A percentile compares a stretch with the other conserved stretches of the same genome.
These are phyloP conservation scores for Glycine tomentella DNA, from an alignment of 306 rosid genomes.

Conservation along the genomic window DNA sequence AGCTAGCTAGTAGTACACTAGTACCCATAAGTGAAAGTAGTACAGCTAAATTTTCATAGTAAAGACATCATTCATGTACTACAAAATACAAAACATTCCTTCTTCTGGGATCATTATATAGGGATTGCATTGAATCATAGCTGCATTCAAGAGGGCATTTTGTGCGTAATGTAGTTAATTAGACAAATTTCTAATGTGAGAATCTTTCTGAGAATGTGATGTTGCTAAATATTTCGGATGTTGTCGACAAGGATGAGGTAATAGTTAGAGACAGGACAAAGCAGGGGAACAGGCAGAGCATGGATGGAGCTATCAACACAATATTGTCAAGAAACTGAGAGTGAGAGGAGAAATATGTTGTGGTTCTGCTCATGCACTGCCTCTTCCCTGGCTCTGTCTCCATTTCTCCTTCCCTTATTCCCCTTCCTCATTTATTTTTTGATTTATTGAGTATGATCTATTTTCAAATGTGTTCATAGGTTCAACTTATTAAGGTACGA, in stretches of 20 bases:
- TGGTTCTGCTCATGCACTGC: constrained; percentile 92
- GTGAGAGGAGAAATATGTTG: constrained; percentile 48
- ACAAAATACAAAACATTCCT: constrained; percentile 30
- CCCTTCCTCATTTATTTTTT: background rate
- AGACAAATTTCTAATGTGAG: background rate
- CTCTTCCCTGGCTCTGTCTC: constrained; percentile 94
- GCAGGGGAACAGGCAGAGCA: constrained; percentile 82
- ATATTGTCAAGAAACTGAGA: background rate
- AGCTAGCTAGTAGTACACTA: constrained; percentile 22
- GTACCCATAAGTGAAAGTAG: background rate
- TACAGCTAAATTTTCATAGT: constrained; percentile 11
- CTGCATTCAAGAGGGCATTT: background rate
- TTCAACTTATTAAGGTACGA: background rate
- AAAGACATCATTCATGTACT: constrained; percentile 46
- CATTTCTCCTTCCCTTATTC: background rate
- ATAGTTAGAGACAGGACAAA: constrained; percentile 44
- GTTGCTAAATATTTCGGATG: background rate
- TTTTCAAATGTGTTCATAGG: background rate
- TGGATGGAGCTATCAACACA: constrained; percentile 76
- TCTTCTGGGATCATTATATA: constrained; percentile 27
- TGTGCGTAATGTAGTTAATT: background rate
- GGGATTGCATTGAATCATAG: background rate
- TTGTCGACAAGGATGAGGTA: background rate
- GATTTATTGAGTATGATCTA: background rate
- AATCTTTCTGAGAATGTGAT: constrained; percentile 7